Evolutionary conservation across 2,329 filamentous ascomycete species (phyloP).

Genomic region (Davidsoniella neocaledoniae): DNA sequence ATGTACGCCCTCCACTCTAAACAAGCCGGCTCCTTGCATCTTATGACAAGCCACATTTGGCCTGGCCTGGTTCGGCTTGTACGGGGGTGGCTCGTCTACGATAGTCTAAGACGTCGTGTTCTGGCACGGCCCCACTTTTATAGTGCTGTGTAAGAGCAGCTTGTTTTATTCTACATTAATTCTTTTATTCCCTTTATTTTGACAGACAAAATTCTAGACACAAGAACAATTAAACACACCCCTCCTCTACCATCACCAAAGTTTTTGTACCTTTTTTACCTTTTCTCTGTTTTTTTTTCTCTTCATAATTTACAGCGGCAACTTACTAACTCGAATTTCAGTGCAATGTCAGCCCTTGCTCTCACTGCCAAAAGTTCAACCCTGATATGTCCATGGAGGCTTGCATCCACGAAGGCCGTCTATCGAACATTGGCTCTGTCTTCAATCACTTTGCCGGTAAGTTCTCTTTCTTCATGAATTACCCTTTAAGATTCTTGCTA

Average conservation of each 20-base stretch:
- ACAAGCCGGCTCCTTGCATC: background rate
- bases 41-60: too few relatives aligned
- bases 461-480: background rate
- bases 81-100: slow-evolving; percentile 5
- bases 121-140: background rate
- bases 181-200: background rate
- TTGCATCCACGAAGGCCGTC: slow-evolving; percentile 8
- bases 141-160: too few relatives aligned
- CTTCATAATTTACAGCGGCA: too few relatives aligned
- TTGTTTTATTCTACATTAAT: too few relatives aligned
- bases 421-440: slow-evolving; percentile 3
- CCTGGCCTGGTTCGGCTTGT: background rate
- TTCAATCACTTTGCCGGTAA: slow-evolving; percentile 4
- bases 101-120: background rate
- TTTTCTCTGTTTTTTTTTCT: too few relatives aligned
- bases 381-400: slow-evolving; percentile 3
- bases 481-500: too few relatives aligned
- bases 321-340: background rate
- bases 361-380: slow-evolving; percentile 6
- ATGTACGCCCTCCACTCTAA: background rate
- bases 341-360: slow-evolving; percentile 8
- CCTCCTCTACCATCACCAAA: background rate
- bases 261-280: background rate
- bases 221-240: background rate
- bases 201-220: too few relatives aligned